Conservation (phyloP, 768 basidiomycete species). For the Aureoboletus auriporus region DNA sequence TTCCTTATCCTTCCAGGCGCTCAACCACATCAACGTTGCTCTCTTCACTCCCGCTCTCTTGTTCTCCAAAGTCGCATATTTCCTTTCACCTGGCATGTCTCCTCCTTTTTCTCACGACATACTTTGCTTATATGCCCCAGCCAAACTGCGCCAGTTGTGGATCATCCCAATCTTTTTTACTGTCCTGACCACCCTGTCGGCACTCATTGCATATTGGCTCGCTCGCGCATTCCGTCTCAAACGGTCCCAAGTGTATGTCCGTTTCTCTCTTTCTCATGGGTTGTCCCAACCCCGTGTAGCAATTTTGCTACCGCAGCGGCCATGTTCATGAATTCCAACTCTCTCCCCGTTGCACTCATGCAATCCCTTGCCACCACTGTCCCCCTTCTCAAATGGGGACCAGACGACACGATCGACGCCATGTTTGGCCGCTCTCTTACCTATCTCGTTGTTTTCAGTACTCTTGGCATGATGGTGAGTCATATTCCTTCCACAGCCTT, state of each 20-base stretch:
- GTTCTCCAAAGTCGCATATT: conserved; percentile 95
- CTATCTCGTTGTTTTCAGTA: conserved; percentile 89
- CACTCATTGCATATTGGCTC: conserved; percentile 59
- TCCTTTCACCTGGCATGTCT: conserved; percentile 66
- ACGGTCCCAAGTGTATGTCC: conserved; percentile 67
- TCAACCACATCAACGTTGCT: conserved; percentile 81
- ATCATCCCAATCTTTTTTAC: conserved; percentile 84
- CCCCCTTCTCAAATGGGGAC: conserved; percentile 75
- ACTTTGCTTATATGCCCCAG: conserved; percentile 29
- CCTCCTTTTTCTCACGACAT: background rate
- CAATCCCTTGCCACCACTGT: conserved; percentile 85
- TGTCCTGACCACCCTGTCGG: conserved; percentile 70
- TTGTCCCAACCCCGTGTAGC: conserved; percentile 31
- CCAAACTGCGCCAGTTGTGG: conserved; percentile 79
- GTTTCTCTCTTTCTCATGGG: background rate
- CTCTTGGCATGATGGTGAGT: conserved; percentile 91
- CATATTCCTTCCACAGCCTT: background rate
- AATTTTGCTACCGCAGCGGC: conserved; percentile 77
- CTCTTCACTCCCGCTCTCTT: conserved; percentile 86
- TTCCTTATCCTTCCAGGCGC: conserved; percentile 42
- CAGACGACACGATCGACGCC: conserved; percentile 74
- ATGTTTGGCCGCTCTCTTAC: conserved; percentile 91
- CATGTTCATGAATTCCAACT: conserved; percentile 95
- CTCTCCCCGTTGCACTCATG: conserved; percentile 92
- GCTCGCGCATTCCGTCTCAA: conserved; percentile 64